phyloP scores from a whole-genome alignment of 1,284 basidiomycete species.

The Caloboletus firmus region DNA sequence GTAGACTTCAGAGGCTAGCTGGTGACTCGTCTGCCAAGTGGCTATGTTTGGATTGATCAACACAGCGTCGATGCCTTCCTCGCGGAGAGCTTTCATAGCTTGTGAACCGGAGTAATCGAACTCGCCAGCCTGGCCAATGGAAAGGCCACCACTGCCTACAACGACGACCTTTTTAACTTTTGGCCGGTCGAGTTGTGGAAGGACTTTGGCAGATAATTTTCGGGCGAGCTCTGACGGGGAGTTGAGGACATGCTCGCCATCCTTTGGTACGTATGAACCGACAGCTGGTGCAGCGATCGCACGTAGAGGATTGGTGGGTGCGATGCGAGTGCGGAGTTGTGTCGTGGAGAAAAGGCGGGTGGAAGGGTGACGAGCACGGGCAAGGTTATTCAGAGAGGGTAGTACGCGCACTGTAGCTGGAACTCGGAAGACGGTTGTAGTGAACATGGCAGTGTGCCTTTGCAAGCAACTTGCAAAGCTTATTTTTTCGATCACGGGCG shows the following conservation, averaged over 20 bases:
- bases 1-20: conserved; percentile 95
- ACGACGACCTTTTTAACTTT: conserved; percentile 96
- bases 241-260: conserved; percentile 81
- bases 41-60: conserved; percentile 98
- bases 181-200: conserved; percentile 82
- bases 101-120: conserved; percentile 99
- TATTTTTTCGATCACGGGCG: conserved; percentile 45
- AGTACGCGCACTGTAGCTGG: conserved; percentile 14
- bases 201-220: conserved; percentile 86
- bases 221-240: conserved; percentile 92
- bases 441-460: conserved; percentile 10
- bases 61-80: conserved; percentile 93
- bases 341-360: conserved; percentile 38
- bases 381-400: conserved; percentile 15
- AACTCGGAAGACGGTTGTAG: conserved; percentile 8
- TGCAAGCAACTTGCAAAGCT: no score
- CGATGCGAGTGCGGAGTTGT: conserved; percentile 26
- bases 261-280: conserved; percentile 66
- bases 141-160: conserved; percentile 94
- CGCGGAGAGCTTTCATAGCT: conserved; percentile 96
- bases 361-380: conserved; percentile 18
- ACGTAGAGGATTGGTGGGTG: conserved; percentile 45
- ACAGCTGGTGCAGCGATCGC: conserved; percentile 81
- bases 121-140: conserved; percentile 98
- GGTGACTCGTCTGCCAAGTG: conserved; percentile 96